phyloP scores from a whole-genome alignment of 768 basidiomycete species.

The Dioszegia hungarica region DNA sequence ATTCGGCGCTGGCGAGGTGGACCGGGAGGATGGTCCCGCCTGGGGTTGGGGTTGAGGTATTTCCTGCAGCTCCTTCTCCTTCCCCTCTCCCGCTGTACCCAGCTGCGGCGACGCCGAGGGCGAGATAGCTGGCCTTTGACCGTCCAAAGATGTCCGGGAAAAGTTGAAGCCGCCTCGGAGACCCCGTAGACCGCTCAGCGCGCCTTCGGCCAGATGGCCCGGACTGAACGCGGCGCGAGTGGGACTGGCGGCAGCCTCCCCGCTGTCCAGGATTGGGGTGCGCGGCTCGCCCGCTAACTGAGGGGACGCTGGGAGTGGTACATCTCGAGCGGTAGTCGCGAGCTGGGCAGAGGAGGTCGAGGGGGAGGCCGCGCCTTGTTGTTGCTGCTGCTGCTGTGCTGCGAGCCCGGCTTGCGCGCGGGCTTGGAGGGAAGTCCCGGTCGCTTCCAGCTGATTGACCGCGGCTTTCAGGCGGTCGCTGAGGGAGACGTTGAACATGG shows the following conservation, averaged over 20 bases:
- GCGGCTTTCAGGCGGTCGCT: constrained; percentile 36
- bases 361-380: no score
- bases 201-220: constrained; percentile 29
- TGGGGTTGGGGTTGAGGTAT: constrained; percentile 1
- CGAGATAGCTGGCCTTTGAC: background rate
- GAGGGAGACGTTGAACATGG: constrained; percentile 19
- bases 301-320: background rate
- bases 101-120: background rate
- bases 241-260: background rate
- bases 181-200: constrained; percentile 31
- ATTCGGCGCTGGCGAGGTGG: constrained; percentile 4
- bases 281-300: background rate
- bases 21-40: constrained; percentile 4
- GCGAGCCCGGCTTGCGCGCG: constrained; percentile 3
- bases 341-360: background rate
- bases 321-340: background rate
- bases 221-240: constrained; percentile 7
- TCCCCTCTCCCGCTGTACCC: no score
- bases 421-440: constrained; percentile 32
- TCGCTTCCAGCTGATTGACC: constrained; percentile 36
- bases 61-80: constrained; percentile 23
- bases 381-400: background rate
- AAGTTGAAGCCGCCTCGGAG: constrained; percentile 33
- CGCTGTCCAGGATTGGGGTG: background rate
- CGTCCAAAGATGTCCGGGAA: background rate